These are phyloP conservation scores for Pestalotiopsis sp. DNA, from an alignment of 2,329 filamentous ascomycete species.

Conservation along the genomic window DNA sequence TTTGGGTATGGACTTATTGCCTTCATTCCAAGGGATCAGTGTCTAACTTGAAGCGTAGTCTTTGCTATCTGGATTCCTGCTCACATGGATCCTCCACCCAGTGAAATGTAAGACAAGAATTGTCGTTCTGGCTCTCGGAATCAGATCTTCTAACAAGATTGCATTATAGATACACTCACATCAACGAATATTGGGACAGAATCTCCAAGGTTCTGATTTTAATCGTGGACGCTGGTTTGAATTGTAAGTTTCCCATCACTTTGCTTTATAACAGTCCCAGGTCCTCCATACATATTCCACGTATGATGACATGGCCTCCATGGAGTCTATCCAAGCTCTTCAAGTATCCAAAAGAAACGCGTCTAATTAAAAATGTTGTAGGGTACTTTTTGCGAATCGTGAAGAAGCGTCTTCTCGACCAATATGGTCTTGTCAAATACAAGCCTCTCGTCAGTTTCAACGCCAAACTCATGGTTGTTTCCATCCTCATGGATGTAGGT, in stretches of 20 bases:
- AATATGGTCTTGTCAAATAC: constrained; percentile 52
- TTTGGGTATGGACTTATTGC: background rate
- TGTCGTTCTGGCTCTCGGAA: no score
- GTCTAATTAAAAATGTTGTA: background rate
- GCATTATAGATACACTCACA: constrained; percentile 32
- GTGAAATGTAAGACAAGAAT: constrained; percentile 30
- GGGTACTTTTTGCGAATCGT: constrained; percentile 51
- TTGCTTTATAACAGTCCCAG: background rate
- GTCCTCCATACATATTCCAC: no score
- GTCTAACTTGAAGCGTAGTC: constrained; percentile 37
- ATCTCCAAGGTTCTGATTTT: constrained; percentile 54
- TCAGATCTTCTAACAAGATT: background rate
- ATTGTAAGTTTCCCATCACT: constrained; percentile 32
- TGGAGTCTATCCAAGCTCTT: background rate
- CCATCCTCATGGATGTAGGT: constrained; percentile 51
- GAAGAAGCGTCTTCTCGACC: constrained; percentile 46
- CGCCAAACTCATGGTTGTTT: constrained; percentile 49
- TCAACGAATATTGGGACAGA: constrained; percentile 57
- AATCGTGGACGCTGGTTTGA: constrained; percentile 52
- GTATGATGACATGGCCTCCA: no score
- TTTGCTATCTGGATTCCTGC: constrained; percentile 58
- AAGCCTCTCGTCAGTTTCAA: constrained; percentile 52
- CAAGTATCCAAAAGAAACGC: background rate
- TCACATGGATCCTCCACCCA: constrained; percentile 41
- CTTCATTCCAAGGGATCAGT: background rate